Base-by-base conservation (phyloP, 257 asterid genomes). In the Ligustrum vulgare region DNA sequence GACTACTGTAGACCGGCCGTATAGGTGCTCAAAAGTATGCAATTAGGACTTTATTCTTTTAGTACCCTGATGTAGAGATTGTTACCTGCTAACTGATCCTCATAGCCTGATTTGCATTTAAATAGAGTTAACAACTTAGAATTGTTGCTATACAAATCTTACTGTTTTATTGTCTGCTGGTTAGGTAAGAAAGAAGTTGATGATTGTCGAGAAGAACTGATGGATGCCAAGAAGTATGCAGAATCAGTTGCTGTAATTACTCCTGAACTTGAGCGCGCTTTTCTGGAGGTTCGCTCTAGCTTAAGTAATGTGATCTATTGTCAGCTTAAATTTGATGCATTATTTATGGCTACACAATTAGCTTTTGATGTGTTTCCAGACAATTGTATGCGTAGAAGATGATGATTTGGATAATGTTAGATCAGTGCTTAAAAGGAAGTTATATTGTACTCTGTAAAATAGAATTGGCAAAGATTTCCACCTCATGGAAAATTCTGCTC, bases 161-260 rank as follows among this genome's bases (percentile, higher is more conserved):
- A 62, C 75, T 37, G 71, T 70, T 34, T 63, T 31, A 36, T 37
- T 65, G 64, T 77, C 77, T 73, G 71, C 72, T 77, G 71, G 51
- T 82, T 72, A 94, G 98, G 93, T 86, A 87, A 86, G 80, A 76
- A 47, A 47, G 79, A 76, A 58, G 72, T 73, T 34, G 91, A 81
- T 75, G 73, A 77, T 66, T 73, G 81, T 67, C 83, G 86, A 56
- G 80, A 71, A 63, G 86, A 83, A 80, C 83, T 92, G 47, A 43
- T 74, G 70, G 87, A 36, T 75, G 95, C 97, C 84, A 86, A 86
- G 88, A 81, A 77, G 74, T 67, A 75, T 76, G 99, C 99, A 41
- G 91, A 94, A 73, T 89, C 96, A 65, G 80, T 89, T 79, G 93
- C 95, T 67, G 35, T 73, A 64, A 73, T 94, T 63, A 91, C 97